phyloP scores from a whole-genome alignment of 2,329 filamentous ascomycete species.

The Aspergillus fischeri region DNA sequence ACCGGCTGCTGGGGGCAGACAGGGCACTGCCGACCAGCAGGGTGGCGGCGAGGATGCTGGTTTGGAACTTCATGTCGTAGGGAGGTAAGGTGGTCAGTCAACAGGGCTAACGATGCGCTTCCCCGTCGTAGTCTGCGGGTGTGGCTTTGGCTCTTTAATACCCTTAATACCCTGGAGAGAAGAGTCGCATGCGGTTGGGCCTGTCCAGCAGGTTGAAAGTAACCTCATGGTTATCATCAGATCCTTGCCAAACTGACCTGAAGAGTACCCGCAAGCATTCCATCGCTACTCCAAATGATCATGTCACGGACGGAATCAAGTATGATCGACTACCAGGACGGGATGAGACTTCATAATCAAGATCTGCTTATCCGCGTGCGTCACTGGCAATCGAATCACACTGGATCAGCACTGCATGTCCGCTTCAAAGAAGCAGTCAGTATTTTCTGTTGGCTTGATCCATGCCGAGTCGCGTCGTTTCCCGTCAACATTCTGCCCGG shows the following conservation, averaged over 20 bases:
- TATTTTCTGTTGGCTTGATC: neutral
- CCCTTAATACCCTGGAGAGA: neutral
- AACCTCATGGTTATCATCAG: neutral
- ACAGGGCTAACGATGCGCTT: neutral
- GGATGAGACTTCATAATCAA: neutral
- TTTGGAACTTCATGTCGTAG: constrained; percentile 28
- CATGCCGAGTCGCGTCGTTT: neutral
- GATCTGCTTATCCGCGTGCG: neutral
- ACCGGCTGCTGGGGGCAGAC: constrained; percentile 25
- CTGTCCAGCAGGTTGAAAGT: neutral
- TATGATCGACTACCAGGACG: neutral
- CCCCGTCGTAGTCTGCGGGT: neutral
- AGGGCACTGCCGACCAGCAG: constrained; percentile 23
- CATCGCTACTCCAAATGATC: neutral
- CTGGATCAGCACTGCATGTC: neutral
- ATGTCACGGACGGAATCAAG: neutral
- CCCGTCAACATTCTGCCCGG: too few species aligned
- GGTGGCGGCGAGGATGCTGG: constrained; percentile 17
- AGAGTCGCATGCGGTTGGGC: neutral
- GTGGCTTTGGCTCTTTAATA: neutral
- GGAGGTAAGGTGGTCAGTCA: neutral
- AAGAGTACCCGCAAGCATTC: neutral
- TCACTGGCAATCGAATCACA: neutral
- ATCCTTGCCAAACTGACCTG: neutral
- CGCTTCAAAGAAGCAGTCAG: neutral